Evolutionary conservation across 208 protist genomes (phyloP).

Genomic region (Acanthamoeba sp.): DNA sequence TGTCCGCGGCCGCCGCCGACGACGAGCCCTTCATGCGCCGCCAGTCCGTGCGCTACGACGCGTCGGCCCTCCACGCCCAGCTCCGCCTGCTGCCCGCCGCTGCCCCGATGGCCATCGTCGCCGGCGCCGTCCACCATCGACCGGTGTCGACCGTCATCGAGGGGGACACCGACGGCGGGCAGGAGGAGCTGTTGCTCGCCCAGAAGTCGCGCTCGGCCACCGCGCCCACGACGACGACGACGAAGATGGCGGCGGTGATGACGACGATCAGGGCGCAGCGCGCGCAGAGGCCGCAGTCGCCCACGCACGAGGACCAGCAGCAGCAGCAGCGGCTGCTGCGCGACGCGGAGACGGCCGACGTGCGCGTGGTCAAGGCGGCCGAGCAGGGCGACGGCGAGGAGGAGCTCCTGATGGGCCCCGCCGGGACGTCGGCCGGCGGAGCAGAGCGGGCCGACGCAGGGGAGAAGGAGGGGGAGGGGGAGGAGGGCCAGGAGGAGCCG

Average conservation of each 20-base stretch:
- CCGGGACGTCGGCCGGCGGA: no score
- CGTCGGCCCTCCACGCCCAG: neutral
- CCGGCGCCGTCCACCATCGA: neutral
- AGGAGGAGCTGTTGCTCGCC: neutral
- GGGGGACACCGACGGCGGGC: neutral
- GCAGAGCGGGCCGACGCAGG: neutral
- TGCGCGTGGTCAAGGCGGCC: neutral
- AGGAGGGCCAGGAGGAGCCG: neutral
- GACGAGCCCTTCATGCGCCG: conserved; percentile 26
- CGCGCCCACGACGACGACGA: neutral
- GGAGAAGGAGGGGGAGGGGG: neutral
- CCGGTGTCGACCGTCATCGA: neutral
- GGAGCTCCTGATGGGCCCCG: no score
- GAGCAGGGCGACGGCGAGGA: neutral
- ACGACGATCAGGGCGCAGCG: neutral
- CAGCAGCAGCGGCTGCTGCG: neutral
- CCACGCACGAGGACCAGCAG: neutral
- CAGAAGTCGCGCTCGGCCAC: neutral
- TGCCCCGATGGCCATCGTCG: neutral
- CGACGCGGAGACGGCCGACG: neutral
- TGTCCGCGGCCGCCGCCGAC: neutral
- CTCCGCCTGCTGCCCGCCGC: neutral
- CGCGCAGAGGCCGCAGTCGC: neutral
- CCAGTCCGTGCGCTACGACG: conserved; percentile 17
- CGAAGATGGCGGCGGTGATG: no score